A percentile compares a stretch with the other conserved stretches of the same genome.
phyloP scores from a whole-genome alignment of 352 stramenopile genomes.

The Phytopythium boreale region DNA sequence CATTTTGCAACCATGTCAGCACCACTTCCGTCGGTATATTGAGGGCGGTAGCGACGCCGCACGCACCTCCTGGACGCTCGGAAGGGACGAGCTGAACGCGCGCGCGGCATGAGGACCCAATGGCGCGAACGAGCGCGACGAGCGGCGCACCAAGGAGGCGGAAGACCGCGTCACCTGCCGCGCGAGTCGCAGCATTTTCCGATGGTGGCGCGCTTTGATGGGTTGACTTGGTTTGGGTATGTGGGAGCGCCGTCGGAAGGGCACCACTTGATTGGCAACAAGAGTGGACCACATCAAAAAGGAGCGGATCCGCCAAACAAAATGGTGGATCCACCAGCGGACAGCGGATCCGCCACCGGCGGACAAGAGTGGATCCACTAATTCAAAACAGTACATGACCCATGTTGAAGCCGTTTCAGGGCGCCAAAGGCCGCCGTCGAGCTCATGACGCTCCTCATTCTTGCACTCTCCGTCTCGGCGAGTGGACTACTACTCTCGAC shows the following conservation, averaged over 20 bases:
- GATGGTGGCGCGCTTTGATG: neutral
- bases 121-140: neutral
- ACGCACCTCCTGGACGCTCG: conserved; percentile 31
- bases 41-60: neutral
- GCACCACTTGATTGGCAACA: neutral
- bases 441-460: no score
- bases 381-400: no score
- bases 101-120: neutral
- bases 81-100: conserved; percentile 21
- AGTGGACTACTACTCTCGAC: no score
- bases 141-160: neutral
- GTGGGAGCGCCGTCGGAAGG: neutral
- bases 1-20: no score
- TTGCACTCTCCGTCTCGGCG: no score
- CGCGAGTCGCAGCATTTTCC: conserved; percentile 4
- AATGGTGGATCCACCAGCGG: no score
- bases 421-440: no score
- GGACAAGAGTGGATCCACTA: neutral
- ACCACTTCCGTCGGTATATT: conserved; percentile 1
- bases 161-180: neutral
- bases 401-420: no score
- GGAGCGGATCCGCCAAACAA: no score
- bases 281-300: neutral
- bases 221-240: neutral
- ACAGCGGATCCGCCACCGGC: neutral